Conservation (phyloP, 1,284 basidiomycete species). For the Earliella scabrosa region DNA sequence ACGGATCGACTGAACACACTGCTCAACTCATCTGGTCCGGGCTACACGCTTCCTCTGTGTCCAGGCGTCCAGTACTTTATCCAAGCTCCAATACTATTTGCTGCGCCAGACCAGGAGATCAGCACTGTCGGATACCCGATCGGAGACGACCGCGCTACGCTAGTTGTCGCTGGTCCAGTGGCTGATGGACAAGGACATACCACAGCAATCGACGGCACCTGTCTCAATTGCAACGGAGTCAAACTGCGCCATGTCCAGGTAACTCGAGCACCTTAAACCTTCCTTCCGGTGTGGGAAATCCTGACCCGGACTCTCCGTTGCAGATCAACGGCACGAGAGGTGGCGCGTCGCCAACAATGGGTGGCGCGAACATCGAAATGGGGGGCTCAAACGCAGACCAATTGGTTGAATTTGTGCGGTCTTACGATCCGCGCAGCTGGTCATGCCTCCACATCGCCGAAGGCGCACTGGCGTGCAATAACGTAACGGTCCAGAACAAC, state of each 20-base stretch:
- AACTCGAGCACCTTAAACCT: constrained; percentile 3
- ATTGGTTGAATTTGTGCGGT: constrained; percentile 71
- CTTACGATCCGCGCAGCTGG: constrained; percentile 75
- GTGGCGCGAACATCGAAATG: constrained; percentile 80
- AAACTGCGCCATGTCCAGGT: constrained; percentile 77
- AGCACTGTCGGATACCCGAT: constrained; percentile 77
- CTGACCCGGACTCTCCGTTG: constrained; percentile 2
- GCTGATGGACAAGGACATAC: constrained; percentile 64
- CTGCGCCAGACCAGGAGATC: constrained; percentile 74
- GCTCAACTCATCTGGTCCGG: constrained; percentile 65
- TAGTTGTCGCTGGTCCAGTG: constrained; percentile 61
- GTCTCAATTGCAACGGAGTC: constrained; percentile 57
- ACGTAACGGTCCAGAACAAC: constrained; percentile 73
- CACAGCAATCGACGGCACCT: constrained; percentile 71
- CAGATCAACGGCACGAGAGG: constrained; percentile 72
- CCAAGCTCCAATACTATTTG: constrained; percentile 65
- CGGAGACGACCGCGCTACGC: constrained; percentile 52
- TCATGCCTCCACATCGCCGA: constrained; percentile 74
- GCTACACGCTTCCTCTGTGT: constrained; percentile 70
- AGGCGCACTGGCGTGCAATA: constrained; percentile 68
- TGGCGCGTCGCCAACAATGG: constrained; percentile 52
- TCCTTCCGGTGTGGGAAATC: background rate
- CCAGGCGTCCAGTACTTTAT: constrained; percentile 64
- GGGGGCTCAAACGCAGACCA: constrained; percentile 72
- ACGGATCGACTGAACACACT: constrained; percentile 71